These are phyloP conservation scores for Aspergillus sp. DNA, from an alignment of 2,329 filamentous ascomycete species.

Conservation along the genomic window DNA sequence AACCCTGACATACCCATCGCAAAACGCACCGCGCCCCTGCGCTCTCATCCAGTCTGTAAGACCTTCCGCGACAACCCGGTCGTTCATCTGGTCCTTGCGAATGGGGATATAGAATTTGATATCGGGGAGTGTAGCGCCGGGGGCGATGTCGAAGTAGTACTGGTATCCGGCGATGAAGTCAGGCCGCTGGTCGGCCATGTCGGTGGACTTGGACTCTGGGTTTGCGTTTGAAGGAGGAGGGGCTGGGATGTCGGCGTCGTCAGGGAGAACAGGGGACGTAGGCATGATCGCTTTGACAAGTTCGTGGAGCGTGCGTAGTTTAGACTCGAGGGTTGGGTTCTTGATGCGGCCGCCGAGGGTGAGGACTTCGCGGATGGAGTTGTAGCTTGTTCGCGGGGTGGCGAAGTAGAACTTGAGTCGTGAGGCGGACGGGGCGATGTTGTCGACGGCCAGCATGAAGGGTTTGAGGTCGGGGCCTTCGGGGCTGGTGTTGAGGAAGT, in stretches of 20 bases:
- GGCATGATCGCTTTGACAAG: not conserved
- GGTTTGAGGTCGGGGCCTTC: not conserved
- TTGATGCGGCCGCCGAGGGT: not conserved
- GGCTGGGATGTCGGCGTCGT: not conserved
- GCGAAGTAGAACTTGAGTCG: slow-evolving; percentile 12
- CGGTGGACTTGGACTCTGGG: not conserved
- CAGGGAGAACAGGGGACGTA: not conserved
- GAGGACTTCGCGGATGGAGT: slow-evolving; percentile 2
- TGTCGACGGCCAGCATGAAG: slow-evolving; percentile 11
- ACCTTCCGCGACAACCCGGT: not conserved
- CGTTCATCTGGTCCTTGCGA: not conserved
- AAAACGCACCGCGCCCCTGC: not conserved
- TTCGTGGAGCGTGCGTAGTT: slow-evolving; percentile 12
- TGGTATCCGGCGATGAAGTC: not conserved
- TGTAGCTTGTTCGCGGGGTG: not conserved
- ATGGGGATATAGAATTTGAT: slow-evolving; percentile 1
- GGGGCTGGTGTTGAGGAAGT: not conserved
- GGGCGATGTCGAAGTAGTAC: slow-evolving; percentile 2
- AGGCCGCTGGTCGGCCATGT: not conserved
- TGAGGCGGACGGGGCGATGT: not conserved
- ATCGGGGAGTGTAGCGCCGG: not conserved
- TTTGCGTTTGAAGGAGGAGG: too few relatives aligned
- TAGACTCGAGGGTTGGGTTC: not conserved
- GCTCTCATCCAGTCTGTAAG: not conserved
- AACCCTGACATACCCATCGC: not conserved